Evolutionary conservation across 2,329 filamentous ascomycete species (phyloP).

Genomic region (Ceratocystis colombiana): DNA sequence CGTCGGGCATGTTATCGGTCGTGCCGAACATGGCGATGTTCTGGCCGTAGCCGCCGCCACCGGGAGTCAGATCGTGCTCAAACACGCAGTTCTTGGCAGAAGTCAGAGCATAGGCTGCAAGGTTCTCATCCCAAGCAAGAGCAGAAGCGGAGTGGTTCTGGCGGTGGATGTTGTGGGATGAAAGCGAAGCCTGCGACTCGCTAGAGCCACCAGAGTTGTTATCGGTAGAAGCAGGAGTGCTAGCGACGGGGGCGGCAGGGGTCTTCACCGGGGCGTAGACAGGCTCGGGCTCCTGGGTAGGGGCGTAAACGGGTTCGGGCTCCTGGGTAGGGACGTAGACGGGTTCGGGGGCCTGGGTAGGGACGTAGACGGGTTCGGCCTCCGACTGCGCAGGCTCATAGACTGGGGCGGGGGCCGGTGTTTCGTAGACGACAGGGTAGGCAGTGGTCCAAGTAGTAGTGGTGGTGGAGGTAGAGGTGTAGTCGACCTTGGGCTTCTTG

Average conservation of each 20-base stretch:
- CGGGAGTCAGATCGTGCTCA: slow-evolving; percentile 58
- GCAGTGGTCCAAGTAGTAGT: slow-evolving; percentile 26
- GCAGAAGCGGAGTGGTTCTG: slow-evolving; percentile 62
- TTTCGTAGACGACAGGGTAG: slow-evolving; percentile 29
- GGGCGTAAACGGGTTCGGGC: slow-evolving; percentile 15
- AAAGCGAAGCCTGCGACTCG: slow-evolving; percentile 38
- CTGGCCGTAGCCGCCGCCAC: slow-evolving; percentile 67
- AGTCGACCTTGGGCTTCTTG: slow-evolving; percentile 19
- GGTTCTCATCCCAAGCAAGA: slow-evolving; percentile 54
- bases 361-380: slow-evolving; percentile 21
- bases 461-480: slow-evolving; percentile 20
- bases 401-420: slow-evolving; percentile 27
- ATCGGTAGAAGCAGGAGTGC: slow-evolving; percentile 17
- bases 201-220: slow-evolving; percentile 30
- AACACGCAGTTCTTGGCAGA: slow-evolving; percentile 62
- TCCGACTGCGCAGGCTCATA: slow-evolving; percentile 27
- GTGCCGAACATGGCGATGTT: slow-evolving; percentile 66
- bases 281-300: slow-evolving; percentile 14
- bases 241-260: slow-evolving; percentile 7
- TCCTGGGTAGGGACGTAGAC: slow-evolving; percentile 22
- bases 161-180: slow-evolving; percentile 79
- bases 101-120: slow-evolving; percentile 53
- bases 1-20: slow-evolving; percentile 33
- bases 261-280: background rate
- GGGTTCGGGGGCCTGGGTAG: slow-evolving; percentile 15